phyloP scores from a whole-genome alignment of 2,329 filamentous ascomycete genomes.

The Sphaerulina musiva region DNA sequence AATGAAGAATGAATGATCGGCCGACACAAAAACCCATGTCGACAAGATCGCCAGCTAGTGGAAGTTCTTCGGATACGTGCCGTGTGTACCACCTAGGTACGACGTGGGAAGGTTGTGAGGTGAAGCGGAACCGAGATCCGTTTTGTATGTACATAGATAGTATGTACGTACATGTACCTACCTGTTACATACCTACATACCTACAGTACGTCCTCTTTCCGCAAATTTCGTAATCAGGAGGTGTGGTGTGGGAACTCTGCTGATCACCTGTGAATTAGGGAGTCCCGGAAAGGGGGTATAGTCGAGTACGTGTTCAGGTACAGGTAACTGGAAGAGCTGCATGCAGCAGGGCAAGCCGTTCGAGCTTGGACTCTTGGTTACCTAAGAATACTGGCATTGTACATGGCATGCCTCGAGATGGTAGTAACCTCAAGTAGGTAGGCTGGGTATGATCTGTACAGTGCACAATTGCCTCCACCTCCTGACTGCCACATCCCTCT shows the following conservation, averaged over 20 bases:
- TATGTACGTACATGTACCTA: no score
- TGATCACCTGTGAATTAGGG: no score
- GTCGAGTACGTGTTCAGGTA: no score
- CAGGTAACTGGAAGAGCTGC: no score
- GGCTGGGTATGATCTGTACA: slow-evolving; percentile 5
- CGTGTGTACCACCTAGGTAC: neutral
- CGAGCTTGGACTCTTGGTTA: neutral
- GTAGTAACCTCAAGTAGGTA: neutral
- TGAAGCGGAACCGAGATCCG: neutral
- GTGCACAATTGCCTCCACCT: neutral
- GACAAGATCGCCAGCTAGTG: neutral
- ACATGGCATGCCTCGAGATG: neutral
- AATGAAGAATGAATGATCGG: neutral
- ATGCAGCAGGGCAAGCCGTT: neutral
- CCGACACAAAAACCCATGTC: neutral
- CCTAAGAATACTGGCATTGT: neutral
- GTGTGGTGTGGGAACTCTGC: no score
- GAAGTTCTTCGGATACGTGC: slow-evolving; percentile 5
- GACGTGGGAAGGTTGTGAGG: neutral
- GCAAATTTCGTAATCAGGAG: no score
- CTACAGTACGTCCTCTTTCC: no score
- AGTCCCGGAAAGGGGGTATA: no score
- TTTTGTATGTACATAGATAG: neutral
- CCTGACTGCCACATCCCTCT: neutral
- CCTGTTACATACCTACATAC: no score